These are phyloP conservation scores for Capsella rubella DNA, from an alignment of 441 rosid species.

Conservation along the genomic window DNA sequence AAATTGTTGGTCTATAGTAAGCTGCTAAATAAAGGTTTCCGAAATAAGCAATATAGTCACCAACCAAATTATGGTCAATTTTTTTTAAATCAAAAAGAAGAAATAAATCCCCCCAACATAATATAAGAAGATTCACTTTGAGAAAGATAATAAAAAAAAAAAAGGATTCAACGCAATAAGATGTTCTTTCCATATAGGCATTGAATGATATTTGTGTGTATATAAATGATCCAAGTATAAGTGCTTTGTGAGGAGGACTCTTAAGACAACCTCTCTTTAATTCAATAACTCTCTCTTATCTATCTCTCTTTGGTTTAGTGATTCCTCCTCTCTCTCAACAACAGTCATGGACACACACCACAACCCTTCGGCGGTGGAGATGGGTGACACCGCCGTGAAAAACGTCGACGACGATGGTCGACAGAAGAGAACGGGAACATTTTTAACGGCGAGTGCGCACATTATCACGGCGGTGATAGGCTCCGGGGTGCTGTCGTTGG, in stretches of 20 bases:
- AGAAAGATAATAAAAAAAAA: too few relatives aligned
- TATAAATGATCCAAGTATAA: not conserved
- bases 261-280: slow-evolving; percentile 6
- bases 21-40: too few relatives aligned
- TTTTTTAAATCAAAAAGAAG: too few relatives aligned
- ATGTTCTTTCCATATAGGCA: slow-evolving; percentile 6
- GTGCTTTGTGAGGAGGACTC: slow-evolving; percentile 5
- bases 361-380: slow-evolving; percentile 28
- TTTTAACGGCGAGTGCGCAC: slow-evolving; percentile 58
- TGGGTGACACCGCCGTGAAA: slow-evolving; percentile 33
- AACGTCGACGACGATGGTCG: slow-evolving; percentile 66
- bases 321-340: not conserved
- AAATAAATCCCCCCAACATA: too few relatives aligned
- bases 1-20: too few relatives aligned
- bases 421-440: slow-evolving; percentile 63
- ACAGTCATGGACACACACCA: slow-evolving; percentile 9
- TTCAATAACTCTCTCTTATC: slow-evolving; percentile 19
- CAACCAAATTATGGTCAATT: too few relatives aligned
- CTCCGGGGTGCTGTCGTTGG: slow-evolving; percentile 63
- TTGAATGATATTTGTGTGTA: slow-evolving; percentile 10
- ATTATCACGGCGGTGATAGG: slow-evolving; percentile 71
- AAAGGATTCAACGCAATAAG: too few relatives aligned
- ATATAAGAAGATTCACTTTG: too few relatives aligned
- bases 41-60: too few relatives aligned
- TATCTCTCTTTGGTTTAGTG: not conserved